phyloP scores from a whole-genome alignment of 2,329 filamentous ascomycete genomes.

The Fusarium sp. region DNA sequence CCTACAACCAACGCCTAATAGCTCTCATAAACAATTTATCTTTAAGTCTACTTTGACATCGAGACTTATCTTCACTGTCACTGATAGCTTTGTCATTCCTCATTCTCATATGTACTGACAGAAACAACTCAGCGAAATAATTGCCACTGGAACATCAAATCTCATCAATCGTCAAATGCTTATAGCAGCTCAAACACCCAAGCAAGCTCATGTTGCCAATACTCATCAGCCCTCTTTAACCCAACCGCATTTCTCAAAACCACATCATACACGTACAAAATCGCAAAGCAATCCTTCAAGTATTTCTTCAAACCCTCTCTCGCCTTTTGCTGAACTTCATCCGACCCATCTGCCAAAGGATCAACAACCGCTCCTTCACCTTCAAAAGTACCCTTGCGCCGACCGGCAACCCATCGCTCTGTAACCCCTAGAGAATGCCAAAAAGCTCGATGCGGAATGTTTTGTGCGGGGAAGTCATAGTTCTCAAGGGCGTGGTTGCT shows the following conservation, averaged over 20 bases:
- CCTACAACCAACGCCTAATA: too few species aligned
- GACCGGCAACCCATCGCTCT: not conserved
- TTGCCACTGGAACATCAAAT: too few species aligned
- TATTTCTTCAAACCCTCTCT: not conserved
- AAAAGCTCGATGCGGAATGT: conserved; percentile 6
- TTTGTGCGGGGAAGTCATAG: conserved; percentile 6
- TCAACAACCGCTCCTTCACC: not conserved
- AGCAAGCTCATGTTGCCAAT: not conserved
- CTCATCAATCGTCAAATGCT: too few species aligned
- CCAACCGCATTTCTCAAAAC: not conserved
- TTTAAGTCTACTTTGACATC: too few species aligned
- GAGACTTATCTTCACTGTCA: too few species aligned
- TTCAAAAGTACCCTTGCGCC: fast-evolving
- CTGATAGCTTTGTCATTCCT: too few species aligned
- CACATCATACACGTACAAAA: conserved; percentile 4
- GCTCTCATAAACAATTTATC: too few species aligned
- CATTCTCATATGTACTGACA: too few species aligned
- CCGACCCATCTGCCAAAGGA: not conserved
- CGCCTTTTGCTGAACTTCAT: not conserved
- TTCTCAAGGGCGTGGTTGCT: not conserved
- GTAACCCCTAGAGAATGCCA: conserved; percentile 6
- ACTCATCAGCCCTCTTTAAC: fast-evolving
- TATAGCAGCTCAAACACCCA: fast-evolving
- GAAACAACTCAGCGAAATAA: too few species aligned
- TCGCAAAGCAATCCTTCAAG: conserved; percentile 7